Base-by-base conservation (phyloP, 352 stramenopile genomes). In the Aphanomyces euteiches region DNA sequence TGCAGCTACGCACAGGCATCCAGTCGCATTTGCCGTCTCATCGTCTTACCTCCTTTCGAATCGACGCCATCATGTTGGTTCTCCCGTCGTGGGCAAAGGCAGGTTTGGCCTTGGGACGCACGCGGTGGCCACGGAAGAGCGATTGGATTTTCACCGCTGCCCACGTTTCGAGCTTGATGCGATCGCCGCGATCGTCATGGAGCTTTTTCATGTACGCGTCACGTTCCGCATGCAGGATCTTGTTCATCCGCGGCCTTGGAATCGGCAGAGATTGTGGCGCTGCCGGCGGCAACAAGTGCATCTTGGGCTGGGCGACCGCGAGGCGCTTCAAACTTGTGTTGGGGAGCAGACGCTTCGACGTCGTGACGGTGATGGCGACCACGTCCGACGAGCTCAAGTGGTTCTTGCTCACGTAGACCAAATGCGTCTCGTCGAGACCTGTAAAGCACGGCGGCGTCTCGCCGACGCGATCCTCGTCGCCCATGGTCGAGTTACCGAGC, bases 381-480 rank as follows among this genome's bases (percentile, higher is more conserved):
- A 90, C 79, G 59, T 84, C 89, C 7, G 83, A 88, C 34, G 75
- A 81, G 38, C 80, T 88, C 54, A 90, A 78, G 67, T 86, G 82
- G 28, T 75, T 87, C 34, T 83, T 85, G 53, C 76, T 76, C 40
- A 85, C 47, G 40, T 74, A 78, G n/a, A 75, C 81, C 37, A 80
- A 79, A 15, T 73, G 72, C 36, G 76, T 65, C 12, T 56, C 69
- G 21, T 87, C 74, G 0, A 88, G 73, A 0, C 68, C 76, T 21
- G 79, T 74, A 68, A 89, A 88, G 41, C 80, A 73, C 5, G 37
- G 66, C 8, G 69, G 72, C 17, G 19, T 28, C 10, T 60, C 54
- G 54, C 19, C 1, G 43, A 12, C 43, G 10, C 10, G 10, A n/a
- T 12, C 43, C 43, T 50, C 43, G 43, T 50, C 10, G 43, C 10